Base-by-base conservation (phyloP, 1,284 basidiomycete species). In the Ganoderma boninense region DNA sequence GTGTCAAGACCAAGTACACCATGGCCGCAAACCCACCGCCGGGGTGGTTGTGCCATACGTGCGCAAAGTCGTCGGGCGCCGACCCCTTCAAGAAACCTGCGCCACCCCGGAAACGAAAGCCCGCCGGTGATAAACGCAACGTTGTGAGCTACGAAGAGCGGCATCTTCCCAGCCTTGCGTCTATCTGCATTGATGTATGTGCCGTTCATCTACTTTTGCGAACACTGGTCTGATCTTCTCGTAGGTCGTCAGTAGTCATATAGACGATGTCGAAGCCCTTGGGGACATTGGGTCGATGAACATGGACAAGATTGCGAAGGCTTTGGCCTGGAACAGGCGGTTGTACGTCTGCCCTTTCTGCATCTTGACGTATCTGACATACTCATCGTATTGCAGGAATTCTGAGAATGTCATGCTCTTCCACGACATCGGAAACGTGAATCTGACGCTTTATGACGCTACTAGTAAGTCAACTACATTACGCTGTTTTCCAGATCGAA, bases 201-300 rank as follows among this genome's bases (percentile, higher is more conserved):
- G 26, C 61, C 4, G 4, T 40, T 40, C 46, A 20, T 26, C 5
- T 32, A 32, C 29, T n/a, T 38, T 2, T 1, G 8, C 6, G 8
- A 4, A 29, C 23, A 13, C 20, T 5, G 26, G n/a, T 6, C 56
- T 71, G 43, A 63, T 52, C 23, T 42, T 7, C 38, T 6, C 56
- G 29, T 68, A 97, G 93, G 83, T 98, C 40, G 91, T 99, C 69
- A 93, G 93, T 38, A 87, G 90, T 62, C 90, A 96, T 78, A 98
- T 99, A 68, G 90, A 97, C 70, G 92, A 97, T 72, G 92, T 98
- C 18, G 97, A 98, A 72, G 92, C 94, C 0, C 84, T 99, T 6
- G 96, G 97, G 0, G 92, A 96, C 76, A 94, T 98, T 67, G 95
- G 96, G 0, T 77, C 87, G 1, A 81, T 93, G 79, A 97, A 95